Evolutionary conservation across 2,329 filamentous ascomycete species (phyloP).

Genomic region (Claviceps fusiformis): DNA sequence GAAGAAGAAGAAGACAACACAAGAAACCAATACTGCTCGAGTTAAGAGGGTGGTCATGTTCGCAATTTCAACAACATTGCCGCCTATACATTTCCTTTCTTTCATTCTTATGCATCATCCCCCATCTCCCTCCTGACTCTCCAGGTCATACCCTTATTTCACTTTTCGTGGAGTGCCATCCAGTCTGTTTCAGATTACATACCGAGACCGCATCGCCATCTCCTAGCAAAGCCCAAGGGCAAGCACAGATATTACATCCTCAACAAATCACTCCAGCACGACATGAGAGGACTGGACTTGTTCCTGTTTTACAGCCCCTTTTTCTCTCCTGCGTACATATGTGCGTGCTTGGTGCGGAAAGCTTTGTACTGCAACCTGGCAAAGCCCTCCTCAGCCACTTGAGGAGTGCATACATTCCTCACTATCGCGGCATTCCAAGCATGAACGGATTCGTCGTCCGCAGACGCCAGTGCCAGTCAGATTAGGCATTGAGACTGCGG

Average conservation of each 20-base stretch:
- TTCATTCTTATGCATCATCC: background rate
- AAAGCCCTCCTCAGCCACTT: background rate
- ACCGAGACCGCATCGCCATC: background rate
- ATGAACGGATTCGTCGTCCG: background rate
- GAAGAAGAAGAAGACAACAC: background rate
- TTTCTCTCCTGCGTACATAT: background rate
- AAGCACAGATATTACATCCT: background rate
- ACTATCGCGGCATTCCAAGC: background rate
- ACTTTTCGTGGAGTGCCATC: background rate
- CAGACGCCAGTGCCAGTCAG: background rate
- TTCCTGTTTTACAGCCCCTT: background rate
- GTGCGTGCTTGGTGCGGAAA: background rate
- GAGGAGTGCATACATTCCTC: background rate
- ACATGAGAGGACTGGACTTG: background rate
- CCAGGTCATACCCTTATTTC: background rate
- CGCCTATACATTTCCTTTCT: background rate
- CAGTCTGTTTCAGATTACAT: constrained; percentile 1
- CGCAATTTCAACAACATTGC: background rate
- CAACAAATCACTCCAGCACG: background rate
- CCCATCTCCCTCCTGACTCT: background rate
- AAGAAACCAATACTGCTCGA: background rate
- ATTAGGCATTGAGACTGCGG: too few relatives aligned
- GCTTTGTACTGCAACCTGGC: background rate
- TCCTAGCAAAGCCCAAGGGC: background rate
- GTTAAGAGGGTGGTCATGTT: background rate